phyloP scores from a whole-genome alignment of 2,329 filamentous ascomycete species.

The Fusarium pseudonygamai region DNA sequence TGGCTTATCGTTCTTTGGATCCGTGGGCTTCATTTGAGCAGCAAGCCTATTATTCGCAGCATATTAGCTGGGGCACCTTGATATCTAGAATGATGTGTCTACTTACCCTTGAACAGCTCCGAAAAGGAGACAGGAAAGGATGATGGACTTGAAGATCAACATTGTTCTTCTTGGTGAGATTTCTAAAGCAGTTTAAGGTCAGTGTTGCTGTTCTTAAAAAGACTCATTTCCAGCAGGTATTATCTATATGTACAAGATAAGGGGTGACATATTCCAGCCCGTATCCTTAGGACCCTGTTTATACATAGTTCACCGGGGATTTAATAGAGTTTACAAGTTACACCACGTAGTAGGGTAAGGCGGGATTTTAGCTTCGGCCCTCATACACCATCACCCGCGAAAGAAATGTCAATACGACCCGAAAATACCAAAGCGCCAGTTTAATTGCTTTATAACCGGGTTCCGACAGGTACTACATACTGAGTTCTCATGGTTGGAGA shows the following conservation, averaged over 20 bases:
- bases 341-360: not conserved
- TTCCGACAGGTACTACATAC: not conserved
- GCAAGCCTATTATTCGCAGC: not conserved
- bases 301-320: accelerated
- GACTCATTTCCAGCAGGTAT: too few relatives aligned
- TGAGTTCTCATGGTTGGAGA: accelerated
- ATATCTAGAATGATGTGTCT: accelerated
- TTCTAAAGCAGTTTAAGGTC: accelerated
- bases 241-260: not conserved
- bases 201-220: not conserved
- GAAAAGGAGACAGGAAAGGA: not conserved
- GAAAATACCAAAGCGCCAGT: too few relatives aligned
- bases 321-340: not conserved
- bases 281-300: not conserved
- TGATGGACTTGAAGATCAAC: not conserved
- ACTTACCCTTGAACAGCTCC: not conserved
- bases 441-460: accelerated
- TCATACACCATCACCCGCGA: accelerated
- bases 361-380: not conserved
- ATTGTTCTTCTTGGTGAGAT: not conserved
- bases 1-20: not conserved
- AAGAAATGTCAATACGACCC: not conserved
- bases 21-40: accelerated
- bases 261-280: accelerated
- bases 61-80: too few relatives aligned